Percentiles rank a stretch among this genome's conserved stretches.
phyloP scores from a whole-genome alignment of 1,139 yeast species.

The Nakaseomyces glabratus region DNA sequence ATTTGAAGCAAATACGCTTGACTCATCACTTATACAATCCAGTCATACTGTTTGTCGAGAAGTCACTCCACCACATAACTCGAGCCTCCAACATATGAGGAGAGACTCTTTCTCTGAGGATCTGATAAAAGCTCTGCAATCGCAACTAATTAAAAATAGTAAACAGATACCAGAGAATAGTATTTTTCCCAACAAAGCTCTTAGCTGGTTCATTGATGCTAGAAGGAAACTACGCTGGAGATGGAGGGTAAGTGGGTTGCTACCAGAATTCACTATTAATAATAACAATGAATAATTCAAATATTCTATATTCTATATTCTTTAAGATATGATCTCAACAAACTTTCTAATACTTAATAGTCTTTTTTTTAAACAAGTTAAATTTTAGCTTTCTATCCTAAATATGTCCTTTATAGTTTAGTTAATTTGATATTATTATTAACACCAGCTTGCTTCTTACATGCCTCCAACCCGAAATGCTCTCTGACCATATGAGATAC shows the following conservation, averaged over 20 bases:
- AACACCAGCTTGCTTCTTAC: conserved; percentile 10
- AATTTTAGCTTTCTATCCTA: no score
- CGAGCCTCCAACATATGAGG: conserved; percentile 8
- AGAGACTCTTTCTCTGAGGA: conserved; percentile 26
- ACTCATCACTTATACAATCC: conserved; percentile 10
- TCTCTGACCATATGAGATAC: conserved; percentile 66
- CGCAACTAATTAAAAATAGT: conserved; percentile 17
- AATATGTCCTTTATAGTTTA: no score
- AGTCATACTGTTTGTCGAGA: not conserved
- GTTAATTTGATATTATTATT: no score
- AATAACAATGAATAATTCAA: no score
- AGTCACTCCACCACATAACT: not conserved
- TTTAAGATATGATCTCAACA: no score
- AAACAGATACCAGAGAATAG: conserved; percentile 4
- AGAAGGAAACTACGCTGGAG: conserved; percentile 38
- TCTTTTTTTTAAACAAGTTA: no score
- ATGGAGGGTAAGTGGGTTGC: conserved; percentile 38
- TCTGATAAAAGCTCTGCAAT: conserved; percentile 26
- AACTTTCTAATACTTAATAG: no score
- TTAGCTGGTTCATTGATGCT: conserved; percentile 31
- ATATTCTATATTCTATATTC: no score
- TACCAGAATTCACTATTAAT: conserved; percentile 23
- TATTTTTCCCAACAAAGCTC: conserved; percentile 10
- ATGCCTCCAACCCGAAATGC: conserved; percentile 41
- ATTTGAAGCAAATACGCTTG: conserved; percentile 9